Base-by-base conservation (phyloP, 1,139 yeast species). In the Suhomyces ambrosiae region DNA sequence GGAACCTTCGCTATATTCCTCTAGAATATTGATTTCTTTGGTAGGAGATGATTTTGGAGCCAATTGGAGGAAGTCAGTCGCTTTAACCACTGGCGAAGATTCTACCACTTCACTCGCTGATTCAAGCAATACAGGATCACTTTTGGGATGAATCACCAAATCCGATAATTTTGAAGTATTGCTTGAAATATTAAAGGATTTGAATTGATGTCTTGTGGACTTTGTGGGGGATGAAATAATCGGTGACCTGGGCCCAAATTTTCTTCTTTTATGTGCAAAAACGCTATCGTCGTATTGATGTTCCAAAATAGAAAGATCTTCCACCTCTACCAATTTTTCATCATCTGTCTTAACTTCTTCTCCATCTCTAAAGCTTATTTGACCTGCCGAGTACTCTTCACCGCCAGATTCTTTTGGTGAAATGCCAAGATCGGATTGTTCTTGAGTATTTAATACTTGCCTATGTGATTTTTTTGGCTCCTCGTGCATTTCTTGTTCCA, bases 371-470 rank as follows among this genome's bases (percentile, higher is more conserved):
- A 30, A 24, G 7, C 27, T 27, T 14, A 22, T 25, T n/a, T 29
- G 35, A 13, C 22, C 31, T 7, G 6, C 11, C 9, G 37, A 12
- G 22, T 27, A 15, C 15, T 26, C 35, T 9, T 38, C 29, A 12
- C 19, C 24, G 3, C 2, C 23, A 7, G 23, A 14, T 30, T 17
- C 21, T 16, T 33, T 33, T 0, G 30, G 23, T 7, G 21, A 16
- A 6, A 28, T 10, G 3, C 35, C 35, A 3, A 38, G n/a, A 24
- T 38, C 38, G 4, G 31, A 30, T 21, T 36, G 43, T 28, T 48
- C 52, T 14, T 49, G 53, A 2, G 53, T 49, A 25, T 48, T 49
- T 9, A 48, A 14, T 3, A 49, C 52, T 34, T 49, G 53, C 11
- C 52, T 36, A 18, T 48, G 52, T 9, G 48, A 40, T 16, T 29